These are phyloP conservation scores for Neckera pumila DNA, from an alignment of 225 moss, liverwort and hornwort species.

Conservation along the genomic window DNA sequence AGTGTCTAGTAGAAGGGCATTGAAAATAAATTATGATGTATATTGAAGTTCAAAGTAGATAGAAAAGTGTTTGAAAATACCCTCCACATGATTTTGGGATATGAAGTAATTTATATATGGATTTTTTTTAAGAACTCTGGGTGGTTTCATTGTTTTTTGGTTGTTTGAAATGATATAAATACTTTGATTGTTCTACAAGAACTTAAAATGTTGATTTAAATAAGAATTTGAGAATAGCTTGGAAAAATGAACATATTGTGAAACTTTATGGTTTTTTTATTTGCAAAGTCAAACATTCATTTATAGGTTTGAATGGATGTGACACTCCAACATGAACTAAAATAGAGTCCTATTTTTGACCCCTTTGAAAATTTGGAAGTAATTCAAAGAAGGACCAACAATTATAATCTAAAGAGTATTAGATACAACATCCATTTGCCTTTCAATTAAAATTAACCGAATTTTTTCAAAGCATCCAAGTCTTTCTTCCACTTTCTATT, in stretches of 20 bases:
- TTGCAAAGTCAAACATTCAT: background rate
- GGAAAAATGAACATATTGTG: background rate
- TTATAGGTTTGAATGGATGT: background rate
- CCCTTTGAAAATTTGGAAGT: background rate
- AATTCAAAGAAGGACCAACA: background rate
- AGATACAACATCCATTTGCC: too few relatives aligned
- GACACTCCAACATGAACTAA: background rate
- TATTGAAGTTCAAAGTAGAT: background rate
- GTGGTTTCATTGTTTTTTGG: background rate
- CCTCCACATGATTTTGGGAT: background rate
- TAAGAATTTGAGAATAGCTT: background rate
- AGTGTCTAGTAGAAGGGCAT: accelerated
- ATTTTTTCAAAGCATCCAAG: too few relatives aligned
- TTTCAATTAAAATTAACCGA: too few relatives aligned
- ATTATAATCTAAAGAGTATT: too few relatives aligned
- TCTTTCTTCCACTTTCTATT: too few relatives aligned
- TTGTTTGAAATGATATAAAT: background rate
- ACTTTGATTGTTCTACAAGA: background rate
- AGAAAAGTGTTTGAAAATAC: background rate
- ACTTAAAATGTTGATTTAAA: too few relatives aligned
- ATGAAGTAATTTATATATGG: background rate
- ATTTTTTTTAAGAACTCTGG: background rate
- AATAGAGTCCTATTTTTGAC: background rate
- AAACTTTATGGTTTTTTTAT: background rate
- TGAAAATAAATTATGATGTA: background rate